Percentiles rank a stretch among this genome's conserved stretches.
Evolutionary conservation across 495 filamentous ascomycete genomes (phyloP).

Genomic region (Podospora didyma): DNA sequence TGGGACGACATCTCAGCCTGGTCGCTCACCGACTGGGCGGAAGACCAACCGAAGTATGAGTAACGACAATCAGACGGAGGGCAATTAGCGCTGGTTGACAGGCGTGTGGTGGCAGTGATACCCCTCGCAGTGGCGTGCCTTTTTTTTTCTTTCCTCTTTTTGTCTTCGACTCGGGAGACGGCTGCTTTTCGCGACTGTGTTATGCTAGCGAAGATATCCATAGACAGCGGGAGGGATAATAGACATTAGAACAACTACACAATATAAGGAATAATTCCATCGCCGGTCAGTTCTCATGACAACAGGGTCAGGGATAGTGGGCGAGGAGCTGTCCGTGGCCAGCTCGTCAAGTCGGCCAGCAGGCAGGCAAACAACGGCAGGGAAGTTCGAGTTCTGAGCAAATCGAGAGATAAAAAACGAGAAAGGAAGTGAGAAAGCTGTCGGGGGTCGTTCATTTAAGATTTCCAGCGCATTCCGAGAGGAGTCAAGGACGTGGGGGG

Average conservation of each 20-base stretch:
- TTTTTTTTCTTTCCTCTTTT: not conserved
- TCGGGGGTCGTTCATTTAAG: constrained; percentile 27
- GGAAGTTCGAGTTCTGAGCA: not conserved
- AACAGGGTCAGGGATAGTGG: no score
- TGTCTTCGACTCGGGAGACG: no score
- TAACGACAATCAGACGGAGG: no score
- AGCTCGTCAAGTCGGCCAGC: no score
- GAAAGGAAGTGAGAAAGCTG: not conserved
- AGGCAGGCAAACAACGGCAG: no score
- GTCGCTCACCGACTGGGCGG: constrained; percentile 28
- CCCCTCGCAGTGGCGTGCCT: not conserved
- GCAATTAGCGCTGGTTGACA: not conserved
- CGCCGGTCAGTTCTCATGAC: no score
- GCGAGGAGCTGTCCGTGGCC: no score
- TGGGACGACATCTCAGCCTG: constrained; percentile 52
- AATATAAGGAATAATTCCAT: no score
- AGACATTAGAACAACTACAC: not conserved
- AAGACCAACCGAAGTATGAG: not conserved
- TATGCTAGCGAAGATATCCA: constrained; percentile 11
- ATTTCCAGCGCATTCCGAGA: constrained; percentile 8
- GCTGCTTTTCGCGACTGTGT: not conserved
- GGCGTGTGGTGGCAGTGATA: not conserved
- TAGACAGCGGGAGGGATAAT: not conserved
- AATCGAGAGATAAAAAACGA: not conserved
- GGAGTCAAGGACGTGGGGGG: constrained; percentile 29